These are phyloP conservation scores for Zizania palustris DNA, from an alignment of 202 grass and related monocot genomes.

Conservation along the genomic window DNA sequence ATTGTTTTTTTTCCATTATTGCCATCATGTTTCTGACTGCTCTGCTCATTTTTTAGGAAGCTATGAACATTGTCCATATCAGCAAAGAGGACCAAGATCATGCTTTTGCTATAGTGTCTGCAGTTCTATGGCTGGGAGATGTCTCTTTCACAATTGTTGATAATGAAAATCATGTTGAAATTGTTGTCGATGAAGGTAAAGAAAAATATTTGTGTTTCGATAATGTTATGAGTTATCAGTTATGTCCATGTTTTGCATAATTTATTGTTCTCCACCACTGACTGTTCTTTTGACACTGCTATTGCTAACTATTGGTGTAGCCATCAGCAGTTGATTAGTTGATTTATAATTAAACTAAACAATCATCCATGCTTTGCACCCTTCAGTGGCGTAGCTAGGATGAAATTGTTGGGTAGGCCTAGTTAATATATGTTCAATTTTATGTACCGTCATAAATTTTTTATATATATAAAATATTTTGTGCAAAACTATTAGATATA, in stretches of 20 bases:
- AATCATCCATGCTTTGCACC: background rate
- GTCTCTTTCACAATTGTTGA: slow-evolving; percentile 85
- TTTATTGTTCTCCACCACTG: background rate
- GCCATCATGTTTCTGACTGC: slow-evolving; percentile 43
- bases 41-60: slow-evolving; percentile 67
- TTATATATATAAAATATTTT: too few species aligned
- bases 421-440: too few species aligned
- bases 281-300: background rate
- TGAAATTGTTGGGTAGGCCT: too few species aligned
- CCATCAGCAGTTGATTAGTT: background rate
- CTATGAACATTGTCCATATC: slow-evolving; percentile 95
- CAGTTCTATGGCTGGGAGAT: slow-evolving; percentile 89
- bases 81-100: slow-evolving; percentile 92
- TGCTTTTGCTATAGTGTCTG: slow-evolving; percentile 83
- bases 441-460: too few species aligned
- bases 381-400: too few species aligned
- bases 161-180: slow-evolving; percentile 96
- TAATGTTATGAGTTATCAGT: slow-evolving; percentile 23
- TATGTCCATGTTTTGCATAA: background rate
- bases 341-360: background rate
- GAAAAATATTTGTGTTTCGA: slow-evolving; percentile 20
- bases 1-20: slow-evolving; percentile 19
- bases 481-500: too few species aligned
- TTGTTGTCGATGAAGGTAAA: slow-evolving; percentile 88
- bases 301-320: background rate